A percentile compares a stretch with the other conserved stretches of the same genome.
phyloP scores from a whole-genome alignment of 257 asterid genomes.

The Solanum pinnatisectum region DNA sequence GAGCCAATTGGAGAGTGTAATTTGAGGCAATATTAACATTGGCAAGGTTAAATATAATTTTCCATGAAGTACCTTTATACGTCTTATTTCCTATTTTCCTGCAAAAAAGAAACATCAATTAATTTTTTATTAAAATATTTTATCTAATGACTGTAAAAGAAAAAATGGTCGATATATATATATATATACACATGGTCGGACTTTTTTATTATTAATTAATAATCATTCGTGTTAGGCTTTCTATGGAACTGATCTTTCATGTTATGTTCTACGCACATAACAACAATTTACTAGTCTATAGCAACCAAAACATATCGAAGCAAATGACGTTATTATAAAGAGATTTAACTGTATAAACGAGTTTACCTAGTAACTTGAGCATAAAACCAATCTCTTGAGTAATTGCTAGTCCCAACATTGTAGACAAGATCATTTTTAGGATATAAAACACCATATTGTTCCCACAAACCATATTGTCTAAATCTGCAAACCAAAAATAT shows the following conservation, averaged over 20 bases:
- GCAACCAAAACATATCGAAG: neutral
- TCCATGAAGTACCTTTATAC: slow-evolving; percentile 51
- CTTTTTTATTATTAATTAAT: neutral
- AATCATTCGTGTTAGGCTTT: neutral
- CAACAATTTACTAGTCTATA: neutral
- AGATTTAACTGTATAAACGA: neutral
- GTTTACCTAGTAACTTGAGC: slow-evolving; percentile 41
- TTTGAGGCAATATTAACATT: slow-evolving; percentile 12
- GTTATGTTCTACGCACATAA: neutral
- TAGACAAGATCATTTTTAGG: slow-evolving; percentile 34
- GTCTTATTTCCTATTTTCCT: slow-evolving; percentile 22
- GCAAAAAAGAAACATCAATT: neutral
- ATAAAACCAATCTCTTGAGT: slow-evolving; percentile 49
- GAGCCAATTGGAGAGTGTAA: slow-evolving; percentile 66
- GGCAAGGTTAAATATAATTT: slow-evolving; percentile 28
- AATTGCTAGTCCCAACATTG: slow-evolving; percentile 31
- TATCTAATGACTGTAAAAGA: neutral
- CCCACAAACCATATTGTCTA: slow-evolving; percentile 63
- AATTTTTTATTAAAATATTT: neutral
- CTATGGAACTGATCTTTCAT: neutral
- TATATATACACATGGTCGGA: neutral
- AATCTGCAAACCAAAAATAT: slow-evolving; percentile 16
- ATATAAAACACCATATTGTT: slow-evolving; percentile 26
- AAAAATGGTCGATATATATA: neutral
- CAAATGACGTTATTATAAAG: neutral